Base-by-base conservation (phyloP, 2,329 filamentous ascomycete species). In the Trichoderma sp. region DNA sequence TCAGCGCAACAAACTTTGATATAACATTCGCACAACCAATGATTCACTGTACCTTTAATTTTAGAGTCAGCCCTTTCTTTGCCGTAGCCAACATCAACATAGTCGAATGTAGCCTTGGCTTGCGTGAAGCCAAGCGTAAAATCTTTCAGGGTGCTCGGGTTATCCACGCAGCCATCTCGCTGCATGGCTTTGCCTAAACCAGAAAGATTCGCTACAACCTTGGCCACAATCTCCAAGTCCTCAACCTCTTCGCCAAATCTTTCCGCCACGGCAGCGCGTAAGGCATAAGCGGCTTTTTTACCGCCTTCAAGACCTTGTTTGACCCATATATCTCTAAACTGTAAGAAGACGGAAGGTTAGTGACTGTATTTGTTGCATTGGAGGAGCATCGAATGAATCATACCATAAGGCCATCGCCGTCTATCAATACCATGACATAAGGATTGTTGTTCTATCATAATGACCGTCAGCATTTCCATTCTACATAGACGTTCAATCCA, bases 341-440 rank as follows among this genome's bases (percentile, higher is more conserved):
- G 74, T 52, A 13, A 47, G 61, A 27, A 65, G 53, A 68, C 55
- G 62, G 47, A 27, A 19, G 14, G 37, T 35, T 43, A 55, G 24
- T 19, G 19, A 35, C 14, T 14, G 27, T 37, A 16, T n/a, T n/a
- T 6, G 8, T 47, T 11, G 2, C 5, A 27, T 10, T 5, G 4
- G 13, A n/a, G 27, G 14, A 35, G 40, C 14, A 35, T 37, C 4
- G 21, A n/a, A 10, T 13, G 16, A 27, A 62, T 74, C 75, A 66
- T 73, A 90, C 88, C 76, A 89, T 80, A 70, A 89, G 82, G 56
- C 87, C 86, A 76, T 91, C 85, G 47, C 88, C 89, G 76, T 91
- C 89, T 73, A 91, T 85, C 72, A 90, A 75, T 49, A 89, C 83
- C 72, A 87, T 77, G 74, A 89, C 81, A 76, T 91, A 91, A 52